These are phyloP conservation scores for Coemansia sp. DNA, from an alignment of 192 early-diverging fungal genomes.

Conservation along the genomic window DNA sequence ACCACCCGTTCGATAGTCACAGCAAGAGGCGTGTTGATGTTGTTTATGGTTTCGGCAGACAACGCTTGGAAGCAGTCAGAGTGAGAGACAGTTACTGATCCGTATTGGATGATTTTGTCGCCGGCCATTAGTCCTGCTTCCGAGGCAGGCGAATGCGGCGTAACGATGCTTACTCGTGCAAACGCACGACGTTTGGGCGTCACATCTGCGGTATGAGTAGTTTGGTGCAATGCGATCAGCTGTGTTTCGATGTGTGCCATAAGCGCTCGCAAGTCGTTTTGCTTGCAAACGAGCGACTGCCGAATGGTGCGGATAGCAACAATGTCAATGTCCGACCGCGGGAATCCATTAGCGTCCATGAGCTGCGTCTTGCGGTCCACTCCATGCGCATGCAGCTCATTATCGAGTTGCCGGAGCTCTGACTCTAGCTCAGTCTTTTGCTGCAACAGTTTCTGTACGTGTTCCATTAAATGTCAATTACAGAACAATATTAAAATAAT, in stretches of 20 bases:
- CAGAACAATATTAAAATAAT: background rate
- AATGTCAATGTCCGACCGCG: conserved; percentile 68
- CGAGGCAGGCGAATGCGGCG: conserved; percentile 35
- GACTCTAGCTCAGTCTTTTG: conserved; percentile 33
- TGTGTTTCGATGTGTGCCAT: conserved; percentile 58
- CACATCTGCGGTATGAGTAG: background rate
- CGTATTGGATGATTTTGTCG: conserved; percentile 32
- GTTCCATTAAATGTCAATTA: conserved; percentile 21
- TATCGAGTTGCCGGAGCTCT: conserved; percentile 32
- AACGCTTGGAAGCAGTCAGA: conserved; percentile 24
- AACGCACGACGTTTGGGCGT: conserved; percentile 21
- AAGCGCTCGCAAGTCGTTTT: conserved; percentile 58
- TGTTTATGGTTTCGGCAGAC: conserved; percentile 16
- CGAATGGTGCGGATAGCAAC: conserved; percentile 56
- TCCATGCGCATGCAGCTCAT: conserved; percentile 31
- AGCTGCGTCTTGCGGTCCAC: conserved; percentile 56
- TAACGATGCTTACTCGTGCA: conserved; percentile 42
- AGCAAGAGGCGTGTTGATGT: conserved; percentile 17
- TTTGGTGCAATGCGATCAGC: conserved; percentile 51
- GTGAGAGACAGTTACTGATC: conserved; percentile 16
- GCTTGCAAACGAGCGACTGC: conserved; percentile 49
- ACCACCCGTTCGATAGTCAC: conserved; percentile 36
- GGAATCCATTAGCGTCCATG: conserved; percentile 62
- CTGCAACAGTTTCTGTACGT: conserved; percentile 24
- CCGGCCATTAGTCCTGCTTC: conserved; percentile 36